Evolutionary conservation across 768 basidiomycete genomes (phyloP), one percentile per base, ranked within the genome.

Genomic region (Xerocomellus amylosporus): DNA sequence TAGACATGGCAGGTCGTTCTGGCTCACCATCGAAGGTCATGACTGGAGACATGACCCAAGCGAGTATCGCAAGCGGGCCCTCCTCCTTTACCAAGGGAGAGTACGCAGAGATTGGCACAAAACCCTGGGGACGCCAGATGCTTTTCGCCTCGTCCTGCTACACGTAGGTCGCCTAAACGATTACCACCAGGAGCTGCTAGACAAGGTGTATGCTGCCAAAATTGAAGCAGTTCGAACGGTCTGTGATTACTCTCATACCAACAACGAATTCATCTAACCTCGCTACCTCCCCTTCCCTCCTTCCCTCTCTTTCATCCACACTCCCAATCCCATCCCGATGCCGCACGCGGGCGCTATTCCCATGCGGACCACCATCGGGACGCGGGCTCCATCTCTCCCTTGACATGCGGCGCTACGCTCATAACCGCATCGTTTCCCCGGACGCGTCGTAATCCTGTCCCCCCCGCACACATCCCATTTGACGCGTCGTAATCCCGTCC

Each of bases 41-140:
- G 24, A 24, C 24, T 24, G 24, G 24, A 24, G 24, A 4, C 24
- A 24, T 24, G 24, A 24, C 24, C 24, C 24, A 4, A 24, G 24
- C 24, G 4, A 47, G 2, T 24, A 26, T 2, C 2, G 2, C 9
- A 22, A 13, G 3, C 12, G 17, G 0, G 8, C 17, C 8, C 10
- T 40, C 4, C 2, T 17, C 15, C 0, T 48, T 0, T 48, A 47
- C 2, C 33, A 48, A 14, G 46, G 4, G 1, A 48, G 46, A 1
- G 1, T 48, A 0, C 2, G 5, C 0, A 26, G 12, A 8, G 36
- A 48, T 2, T 49, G 47, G 24, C 37, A 49, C 8, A 49, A 49
- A 14, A 49, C 14, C 0, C 8, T 39, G 0, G n/a, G 26, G 1
- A 49, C 5, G 0, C 6, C 4, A 3, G 37, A 38, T 2, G 1